Base-by-base conservation (phyloP, 768 basidiomycete species). In the Hygrocybe punicea region DNA sequence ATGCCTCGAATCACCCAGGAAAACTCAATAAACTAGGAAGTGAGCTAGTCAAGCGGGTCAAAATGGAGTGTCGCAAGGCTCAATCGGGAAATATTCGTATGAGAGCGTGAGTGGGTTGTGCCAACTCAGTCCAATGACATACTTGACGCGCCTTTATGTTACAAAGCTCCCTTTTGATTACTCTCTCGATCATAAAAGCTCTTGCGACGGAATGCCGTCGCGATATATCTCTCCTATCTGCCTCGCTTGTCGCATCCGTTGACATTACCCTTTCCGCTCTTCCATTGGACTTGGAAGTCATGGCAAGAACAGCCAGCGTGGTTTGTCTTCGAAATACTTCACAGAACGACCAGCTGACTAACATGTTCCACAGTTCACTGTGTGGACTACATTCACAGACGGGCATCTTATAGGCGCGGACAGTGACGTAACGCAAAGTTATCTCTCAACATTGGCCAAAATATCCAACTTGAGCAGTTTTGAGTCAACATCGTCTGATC, bases 361-460 rank as follows among this genome's bases (percentile, higher is more conserved):
- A 19, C 44, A 6, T 58, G 35, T 45, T 2, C 16, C n/a, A 33
- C 63, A 94, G 89, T 93, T 96, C 64, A 90, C 87, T 3, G 87
- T 92, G 1, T 98, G 92, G 88, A 87, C 89, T 17, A 94, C 93
- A 14, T 97, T 86, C 62, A 93, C 94, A 19, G 88, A 95, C 62
- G 92, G 93, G 0, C 85, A 85, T 53, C 76, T 89, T 39, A 84
- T 95, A 60, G 91, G 89, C 24, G 83, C 86, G 11, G 93, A 96
- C 65, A 81, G 81, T 55, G 71, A 66, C 29, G 73, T 91, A 49
- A 89, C 91, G 0, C 75, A 76, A 24, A 80, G 85, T 56, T 96
- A 96, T 69, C 72, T 91, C 33, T 77, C 79, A 7, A 81, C 84
- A 29, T 78, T 96, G 36, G 72, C 70, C 10, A 81, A 77, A 58